Evolutionary conservation across 225 moss, liverwort and hornwort genomes (phyloP), one percentile per base, ranked within the genome.

Genomic region (Antitrichia curtipendula): DNA sequence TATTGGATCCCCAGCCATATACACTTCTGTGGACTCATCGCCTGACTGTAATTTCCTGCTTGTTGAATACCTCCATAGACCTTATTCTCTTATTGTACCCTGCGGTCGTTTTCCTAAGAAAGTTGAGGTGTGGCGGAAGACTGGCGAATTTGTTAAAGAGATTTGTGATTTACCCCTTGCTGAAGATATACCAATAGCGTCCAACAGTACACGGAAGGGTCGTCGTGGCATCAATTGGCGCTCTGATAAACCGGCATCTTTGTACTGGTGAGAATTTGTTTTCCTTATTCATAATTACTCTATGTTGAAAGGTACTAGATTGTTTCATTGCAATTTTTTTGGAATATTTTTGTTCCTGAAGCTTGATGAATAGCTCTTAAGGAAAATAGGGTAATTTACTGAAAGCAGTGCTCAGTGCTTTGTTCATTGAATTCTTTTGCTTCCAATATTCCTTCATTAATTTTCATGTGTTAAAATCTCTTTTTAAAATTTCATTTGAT

Each of bases 91-190:
- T 69, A 96, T 95, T 82, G 98, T 99, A 80, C 95, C 98, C n/a
- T 94, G 93, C 72, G 95, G 96, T 22, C 95, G 97, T 62, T 99
- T 99, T 84, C 96, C 98, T 8, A 97, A 93, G 69, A 97, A 88
- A 82, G 91, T 93, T 86, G 95, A 97, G 79, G 87, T 99, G 45
- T 97, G 98, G 98, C 94, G 91, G 88, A 92, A 89, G 81, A 95
- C 93, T 89, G 98, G 98, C 66, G 97, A 97, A 62, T 88, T 95
- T 65, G 93, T 99, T 25, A 95, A 95, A 88, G 95, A 97, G 82
- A 96, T 99, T 45, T 97, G 95, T 92, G 96, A 95, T 87, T 89
- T 99, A n/a, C 93, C 95, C 31, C 92, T 99, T 75, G 98, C 98
- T 89, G 98, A 99, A 92, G 95, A 97, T 84, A 97, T 99, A 58